phyloP scores from a whole-genome alignment of 345 rosid genomes.

The Dimocarpus longan region DNA sequence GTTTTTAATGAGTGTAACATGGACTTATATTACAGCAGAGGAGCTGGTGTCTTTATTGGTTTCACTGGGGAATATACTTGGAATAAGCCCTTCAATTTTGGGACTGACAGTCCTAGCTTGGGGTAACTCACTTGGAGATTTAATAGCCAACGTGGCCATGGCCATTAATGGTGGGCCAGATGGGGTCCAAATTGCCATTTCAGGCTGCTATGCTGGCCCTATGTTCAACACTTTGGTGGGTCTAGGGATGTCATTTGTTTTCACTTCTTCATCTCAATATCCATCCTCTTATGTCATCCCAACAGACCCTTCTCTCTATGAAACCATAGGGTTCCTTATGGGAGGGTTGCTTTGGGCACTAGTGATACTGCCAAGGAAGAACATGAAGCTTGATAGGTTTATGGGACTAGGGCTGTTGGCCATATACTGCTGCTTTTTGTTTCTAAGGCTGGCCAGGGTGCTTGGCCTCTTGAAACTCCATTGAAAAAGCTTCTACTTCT shows the following conservation, averaged over 20 bases:
- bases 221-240: constrained; percentile 85
- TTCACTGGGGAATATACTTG: constrained; percentile 62
- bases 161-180: constrained; percentile 73
- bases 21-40: constrained; percentile 87
- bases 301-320: constrained; percentile 59
- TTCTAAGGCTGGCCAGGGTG: constrained; percentile 48
- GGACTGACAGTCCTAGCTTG: constrained; percentile 93
- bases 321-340: constrained; percentile 69
- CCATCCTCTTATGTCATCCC: constrained; percentile 64
- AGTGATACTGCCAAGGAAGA: constrained; percentile 67
- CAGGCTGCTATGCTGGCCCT: constrained; percentile 95
- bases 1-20: constrained; percentile 80
- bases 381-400: constrained; percentile 62
- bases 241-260: constrained; percentile 65
- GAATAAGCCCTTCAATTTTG: constrained; percentile 78
- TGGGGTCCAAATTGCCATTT: constrained; percentile 81
- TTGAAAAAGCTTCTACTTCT: background rate
- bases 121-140: constrained; percentile 95
- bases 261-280: constrained; percentile 61
- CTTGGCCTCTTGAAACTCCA: constrained; percentile 37
- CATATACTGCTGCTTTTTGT: constrained; percentile 72
- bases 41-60: constrained; percentile 77
- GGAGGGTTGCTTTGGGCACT: constrained; percentile 83
- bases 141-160: constrained; percentile 80
- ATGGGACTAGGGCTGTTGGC: constrained; percentile 79